These are phyloP conservation scores for Rachicladosporium sp. DNA, from an alignment of 2,329 filamentous ascomycete genomes.

Conservation along the genomic window DNA sequence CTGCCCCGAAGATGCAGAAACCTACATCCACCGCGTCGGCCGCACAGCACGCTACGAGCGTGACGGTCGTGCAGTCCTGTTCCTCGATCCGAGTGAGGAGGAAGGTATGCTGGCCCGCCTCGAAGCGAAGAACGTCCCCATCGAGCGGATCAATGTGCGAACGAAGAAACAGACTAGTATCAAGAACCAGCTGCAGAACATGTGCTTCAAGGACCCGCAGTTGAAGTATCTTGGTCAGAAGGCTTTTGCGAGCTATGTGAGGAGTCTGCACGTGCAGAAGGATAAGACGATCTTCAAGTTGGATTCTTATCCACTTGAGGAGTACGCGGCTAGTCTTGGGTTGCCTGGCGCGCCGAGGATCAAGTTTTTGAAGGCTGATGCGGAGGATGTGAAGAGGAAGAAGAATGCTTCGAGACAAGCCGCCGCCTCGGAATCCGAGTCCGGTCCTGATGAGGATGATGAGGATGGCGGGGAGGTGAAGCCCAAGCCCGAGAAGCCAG, in stretches of 20 bases:
- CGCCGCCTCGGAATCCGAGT: constrained; percentile 46
- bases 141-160: constrained; percentile 75
- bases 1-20: constrained; percentile 90
- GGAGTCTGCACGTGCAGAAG: constrained; percentile 74
- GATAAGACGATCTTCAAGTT: constrained; percentile 88
- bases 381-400: constrained; percentile 69
- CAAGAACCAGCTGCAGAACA: constrained; percentile 73
- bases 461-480: constrained; percentile 40
- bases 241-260: constrained; percentile 81
- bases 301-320: constrained; percentile 70
- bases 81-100: constrained; percentile 86
- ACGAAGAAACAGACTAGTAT: constrained; percentile 83
- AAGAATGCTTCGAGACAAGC: constrained; percentile 70
- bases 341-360: constrained; percentile 86
- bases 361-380: constrained; percentile 82
- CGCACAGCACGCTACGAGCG: constrained; percentile 88
- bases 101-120: constrained; percentile 77
- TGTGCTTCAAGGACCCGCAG: constrained; percentile 91
- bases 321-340: constrained; percentile 72
- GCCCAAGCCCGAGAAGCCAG: constrained; percentile 46
- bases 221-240: constrained; percentile 94
- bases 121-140: constrained; percentile 78
- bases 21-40: constrained; percentile 93
- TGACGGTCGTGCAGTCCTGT: constrained; percentile 75
- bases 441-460: constrained; percentile 45